Percentiles rank a stretch among this genome's conserved stretches.
These are phyloP conservation scores for Leishmania guyanensis DNA, from an alignment of 208 protist genomes.

Conservation along the genomic window DNA sequence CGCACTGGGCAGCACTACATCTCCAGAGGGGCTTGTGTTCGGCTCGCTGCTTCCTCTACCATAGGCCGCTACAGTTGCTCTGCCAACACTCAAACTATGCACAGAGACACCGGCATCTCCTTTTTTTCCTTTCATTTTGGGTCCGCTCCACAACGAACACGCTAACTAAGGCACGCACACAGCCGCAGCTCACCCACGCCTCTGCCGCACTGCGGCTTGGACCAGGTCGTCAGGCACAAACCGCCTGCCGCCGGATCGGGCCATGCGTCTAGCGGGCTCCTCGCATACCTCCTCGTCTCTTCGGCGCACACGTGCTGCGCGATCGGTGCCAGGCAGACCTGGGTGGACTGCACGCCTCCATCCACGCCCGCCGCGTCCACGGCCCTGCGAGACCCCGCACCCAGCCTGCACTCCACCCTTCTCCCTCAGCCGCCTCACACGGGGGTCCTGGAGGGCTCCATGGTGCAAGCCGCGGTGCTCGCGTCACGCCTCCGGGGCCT, in stretches of 20 bases:
- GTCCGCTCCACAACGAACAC: background rate
- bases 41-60: background rate
- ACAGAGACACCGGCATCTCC: background rate
- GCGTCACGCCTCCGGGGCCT: background rate
- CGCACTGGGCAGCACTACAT: background rate
- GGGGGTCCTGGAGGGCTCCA: background rate
- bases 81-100: background rate
- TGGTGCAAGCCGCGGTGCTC: background rate
- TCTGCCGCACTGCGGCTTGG: background rate
- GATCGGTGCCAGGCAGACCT: background rate
- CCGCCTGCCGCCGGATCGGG: no score
- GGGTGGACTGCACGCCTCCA: background rate
- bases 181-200: background rate
- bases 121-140: background rate
- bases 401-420: no score
- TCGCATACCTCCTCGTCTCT: background rate
- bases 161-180: background rate
- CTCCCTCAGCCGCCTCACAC: background rate
- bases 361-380: background rate
- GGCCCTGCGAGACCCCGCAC: background rate
- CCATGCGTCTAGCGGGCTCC: background rate
- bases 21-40: background rate
- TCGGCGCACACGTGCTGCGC: background rate
- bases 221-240: background rate
- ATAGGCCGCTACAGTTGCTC: background rate